phyloP scores from a whole-genome alignment of 2,329 filamentous ascomycete species.

The Niveomyces coronatus region DNA sequence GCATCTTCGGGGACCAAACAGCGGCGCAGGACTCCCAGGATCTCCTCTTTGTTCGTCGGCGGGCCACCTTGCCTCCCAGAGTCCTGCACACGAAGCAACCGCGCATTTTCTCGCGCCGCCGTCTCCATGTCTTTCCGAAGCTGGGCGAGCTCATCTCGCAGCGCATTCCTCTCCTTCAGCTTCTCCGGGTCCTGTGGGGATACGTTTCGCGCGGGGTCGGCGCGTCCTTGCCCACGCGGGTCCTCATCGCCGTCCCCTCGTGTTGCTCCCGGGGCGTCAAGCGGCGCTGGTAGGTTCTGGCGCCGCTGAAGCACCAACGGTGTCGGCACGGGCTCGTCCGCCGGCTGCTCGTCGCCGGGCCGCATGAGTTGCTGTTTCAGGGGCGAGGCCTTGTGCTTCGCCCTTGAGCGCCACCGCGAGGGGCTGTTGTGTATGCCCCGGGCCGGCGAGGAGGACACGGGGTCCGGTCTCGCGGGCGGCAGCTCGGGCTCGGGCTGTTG shows the following conservation, averaged over 20 bases:
- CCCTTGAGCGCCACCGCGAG: conserved; percentile 30
- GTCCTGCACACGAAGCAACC: conserved; percentile 32
- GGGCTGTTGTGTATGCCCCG: conserved; percentile 51
- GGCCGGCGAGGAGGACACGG: conserved; percentile 44
- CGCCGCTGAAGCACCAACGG: conserved; percentile 6
- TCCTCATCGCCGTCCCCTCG: background rate
- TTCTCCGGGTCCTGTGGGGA: conserved; percentile 36
- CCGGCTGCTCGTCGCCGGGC: background rate
- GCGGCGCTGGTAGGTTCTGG: conserved; percentile 1
- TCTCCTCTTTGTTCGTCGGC: conserved; percentile 23
- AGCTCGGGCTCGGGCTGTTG: conserved; percentile 49
- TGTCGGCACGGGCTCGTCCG: conserved; percentile 5
- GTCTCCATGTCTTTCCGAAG: conserved; percentile 49
- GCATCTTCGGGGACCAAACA: conserved; percentile 28
- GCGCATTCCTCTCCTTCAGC: conserved; percentile 38
- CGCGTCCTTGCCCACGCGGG: conserved; percentile 4
- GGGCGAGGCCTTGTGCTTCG: conserved; percentile 36
- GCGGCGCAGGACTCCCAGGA: conserved; percentile 30
- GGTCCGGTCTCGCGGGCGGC: conserved; percentile 46
- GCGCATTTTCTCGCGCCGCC: conserved; percentile 47
- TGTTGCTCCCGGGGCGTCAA: background rate
- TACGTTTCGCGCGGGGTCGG: conserved; percentile 32
- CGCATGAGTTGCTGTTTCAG: conserved; percentile 33
- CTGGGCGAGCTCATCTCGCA: conserved; percentile 44
- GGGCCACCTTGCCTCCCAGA: conserved; percentile 28